Evolutionary conservation across 345 rosid species (phyloP).

Genomic region (Viola odorata): DNA sequence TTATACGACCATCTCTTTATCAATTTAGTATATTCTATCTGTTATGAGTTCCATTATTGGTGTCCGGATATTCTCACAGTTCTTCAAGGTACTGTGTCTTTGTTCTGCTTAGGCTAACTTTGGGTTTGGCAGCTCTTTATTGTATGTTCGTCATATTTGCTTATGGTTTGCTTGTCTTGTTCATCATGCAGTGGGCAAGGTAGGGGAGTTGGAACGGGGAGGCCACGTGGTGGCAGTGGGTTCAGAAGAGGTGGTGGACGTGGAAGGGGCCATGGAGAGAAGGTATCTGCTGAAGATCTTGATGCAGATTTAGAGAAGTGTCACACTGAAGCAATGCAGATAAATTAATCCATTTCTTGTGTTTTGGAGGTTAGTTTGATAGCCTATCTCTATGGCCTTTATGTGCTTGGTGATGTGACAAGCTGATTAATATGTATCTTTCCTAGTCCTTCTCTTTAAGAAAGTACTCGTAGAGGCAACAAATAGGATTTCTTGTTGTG

Average conservation of each 20-base stretch:
- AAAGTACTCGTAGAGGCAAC: too few species aligned
- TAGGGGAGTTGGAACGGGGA: conserved; percentile 28
- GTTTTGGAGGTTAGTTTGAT: not conserved
- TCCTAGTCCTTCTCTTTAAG: too few species aligned
- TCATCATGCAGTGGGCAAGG: conserved; percentile 38
- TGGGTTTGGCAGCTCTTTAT: too few species aligned
- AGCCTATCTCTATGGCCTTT: too few species aligned
- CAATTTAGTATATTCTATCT: too few species aligned
- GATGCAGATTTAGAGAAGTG: conserved; percentile 61
- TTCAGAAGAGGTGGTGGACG: conserved; percentile 26
- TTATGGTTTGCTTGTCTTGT: conserved; percentile 30
- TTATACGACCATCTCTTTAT: too few species aligned
- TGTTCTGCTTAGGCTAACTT: not conserved
- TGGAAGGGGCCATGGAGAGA: conserved; percentile 33
- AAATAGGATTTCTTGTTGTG: too few species aligned
- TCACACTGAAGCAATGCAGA: conserved; percentile 44
- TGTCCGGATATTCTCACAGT: too few species aligned
- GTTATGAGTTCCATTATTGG: too few species aligned
- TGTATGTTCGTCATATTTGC: not conserved
- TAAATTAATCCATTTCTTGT: conserved; percentile 17
- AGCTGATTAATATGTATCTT: too few species aligned
- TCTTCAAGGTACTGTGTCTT: not conserved
- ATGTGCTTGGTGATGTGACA: too few species aligned
- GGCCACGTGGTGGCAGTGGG: conserved; percentile 9
- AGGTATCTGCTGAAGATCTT: conserved; percentile 51